phyloP scores from a whole-genome alignment of 2,329 filamentous ascomycete species.

The Acephala macrosclerotiorum region DNA sequence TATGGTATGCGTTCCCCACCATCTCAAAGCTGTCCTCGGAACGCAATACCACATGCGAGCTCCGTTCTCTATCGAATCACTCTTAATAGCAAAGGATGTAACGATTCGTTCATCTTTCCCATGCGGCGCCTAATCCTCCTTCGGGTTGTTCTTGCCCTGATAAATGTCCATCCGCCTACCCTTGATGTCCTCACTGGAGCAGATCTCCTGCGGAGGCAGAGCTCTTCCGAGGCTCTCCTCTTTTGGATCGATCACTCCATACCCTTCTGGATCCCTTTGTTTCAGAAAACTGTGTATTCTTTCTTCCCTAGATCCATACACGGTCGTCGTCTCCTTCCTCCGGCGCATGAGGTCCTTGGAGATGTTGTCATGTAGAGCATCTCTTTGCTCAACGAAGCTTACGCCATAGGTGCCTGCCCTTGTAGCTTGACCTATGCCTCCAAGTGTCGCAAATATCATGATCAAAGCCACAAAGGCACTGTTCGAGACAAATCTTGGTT shows the following conservation, averaged over 20 bases:
- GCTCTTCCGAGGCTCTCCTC: conserved; percentile 55
- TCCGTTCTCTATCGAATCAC: not conserved
- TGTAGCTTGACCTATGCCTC: conserved; percentile 75
- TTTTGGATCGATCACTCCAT: conserved; percentile 36
- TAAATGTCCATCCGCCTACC: conserved; percentile 29
- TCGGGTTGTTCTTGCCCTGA: conserved; percentile 25
- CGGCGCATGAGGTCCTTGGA: conserved; percentile 66
- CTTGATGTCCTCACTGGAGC: conserved; percentile 50
- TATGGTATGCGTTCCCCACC: no score
- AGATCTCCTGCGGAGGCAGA: conserved; percentile 53
- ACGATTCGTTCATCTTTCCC: not conserved
- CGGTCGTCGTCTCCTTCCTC: conserved; percentile 59
- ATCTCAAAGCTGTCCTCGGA: no score
- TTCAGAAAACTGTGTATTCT: conserved; percentile 81
- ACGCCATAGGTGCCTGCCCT: conserved; percentile 69
- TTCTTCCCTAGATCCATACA: conserved; percentile 63
- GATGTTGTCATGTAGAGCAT: conserved; percentile 70
- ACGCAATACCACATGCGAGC: no score
- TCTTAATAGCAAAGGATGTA: not conserved
- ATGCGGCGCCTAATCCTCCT: conserved; percentile 12
- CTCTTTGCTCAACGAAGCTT: conserved; percentile 70
- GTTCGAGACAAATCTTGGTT: conserved; percentile 76
- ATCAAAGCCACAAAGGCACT: conserved; percentile 79
- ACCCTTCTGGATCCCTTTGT: conserved; percentile 63
- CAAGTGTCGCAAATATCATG: conserved; percentile 71